These are phyloP conservation scores for Leersia perrieri DNA, from an alignment of 176 grass and related monocot genomes.

Conservation along the genomic window DNA sequence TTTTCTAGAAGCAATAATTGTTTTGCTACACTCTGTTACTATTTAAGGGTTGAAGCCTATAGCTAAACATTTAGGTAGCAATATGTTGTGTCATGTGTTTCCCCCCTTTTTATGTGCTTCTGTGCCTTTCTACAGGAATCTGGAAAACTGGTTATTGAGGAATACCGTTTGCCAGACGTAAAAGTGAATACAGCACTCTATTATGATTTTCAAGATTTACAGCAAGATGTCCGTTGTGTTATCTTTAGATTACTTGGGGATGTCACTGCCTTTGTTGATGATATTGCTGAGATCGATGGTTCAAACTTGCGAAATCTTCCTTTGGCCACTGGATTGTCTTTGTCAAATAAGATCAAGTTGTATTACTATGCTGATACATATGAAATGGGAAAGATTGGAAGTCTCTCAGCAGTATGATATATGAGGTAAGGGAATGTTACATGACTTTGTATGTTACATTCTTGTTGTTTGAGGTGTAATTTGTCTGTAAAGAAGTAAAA, in stretches of 20 bases:
- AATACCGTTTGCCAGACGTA: conserved; percentile 82
- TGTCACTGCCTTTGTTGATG: conserved; percentile 77
- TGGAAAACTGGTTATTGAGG: conserved; percentile 66
- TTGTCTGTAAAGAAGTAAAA: neutral
- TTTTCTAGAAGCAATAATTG: neutral
- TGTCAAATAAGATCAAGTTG: conserved; percentile 86
- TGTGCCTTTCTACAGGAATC: conserved; percentile 59
- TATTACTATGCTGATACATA: conserved; percentile 93
- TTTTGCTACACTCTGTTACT: conserved; percentile 2
- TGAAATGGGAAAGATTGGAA: conserved; percentile 87
- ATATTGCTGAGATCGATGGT: conserved; percentile 74
- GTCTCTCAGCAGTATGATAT: conserved; percentile 69
- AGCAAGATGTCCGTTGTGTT: conserved; percentile 57
- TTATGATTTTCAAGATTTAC: conserved; percentile 81
- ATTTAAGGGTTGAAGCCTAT: conserved; percentile 1
- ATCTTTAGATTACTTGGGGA: conserved; percentile 87
- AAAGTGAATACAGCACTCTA: conserved; percentile 71
- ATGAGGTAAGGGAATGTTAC: neutral
- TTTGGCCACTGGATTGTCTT: conserved; percentile 69
- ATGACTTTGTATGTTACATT: neutral
- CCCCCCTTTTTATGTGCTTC: conserved; percentile 15
- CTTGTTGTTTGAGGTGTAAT: neutral
- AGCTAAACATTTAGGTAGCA: neutral
- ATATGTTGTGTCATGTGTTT: neutral
- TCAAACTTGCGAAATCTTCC: conserved; percentile 77